These are phyloP conservation scores for Debaryomycetaceae sp. DNA, from an alignment of 1,139 yeast species.

Conservation along the genomic window DNA sequence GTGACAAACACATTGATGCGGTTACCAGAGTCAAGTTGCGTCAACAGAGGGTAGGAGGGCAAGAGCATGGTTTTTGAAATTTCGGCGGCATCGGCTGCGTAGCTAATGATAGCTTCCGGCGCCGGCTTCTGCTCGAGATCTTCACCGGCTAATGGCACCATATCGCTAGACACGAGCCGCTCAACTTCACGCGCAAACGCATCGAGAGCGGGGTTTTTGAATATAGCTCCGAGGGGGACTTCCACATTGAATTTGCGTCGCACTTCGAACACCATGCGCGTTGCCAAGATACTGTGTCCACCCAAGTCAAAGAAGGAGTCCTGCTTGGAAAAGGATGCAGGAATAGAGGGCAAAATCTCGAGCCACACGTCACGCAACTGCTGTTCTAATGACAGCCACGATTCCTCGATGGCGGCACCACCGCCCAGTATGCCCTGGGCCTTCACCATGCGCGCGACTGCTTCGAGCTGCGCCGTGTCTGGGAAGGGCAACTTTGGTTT, in stretches of 20 bases:
- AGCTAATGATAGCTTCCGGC: conserved; percentile 29
- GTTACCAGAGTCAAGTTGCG: conserved; percentile 18
- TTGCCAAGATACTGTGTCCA: conserved; percentile 94
- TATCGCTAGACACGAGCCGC: conserved; percentile 37
- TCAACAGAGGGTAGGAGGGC: conserved; percentile 21
- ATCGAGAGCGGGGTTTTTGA: conserved; percentile 77
- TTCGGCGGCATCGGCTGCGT: conserved; percentile 64
- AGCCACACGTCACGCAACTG: conserved; percentile 77
- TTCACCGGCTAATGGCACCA: conserved; percentile 29
- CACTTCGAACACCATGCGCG: conserved; percentile 90
- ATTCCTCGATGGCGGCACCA: conserved; percentile 26
- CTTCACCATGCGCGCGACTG: conserved; percentile 40
- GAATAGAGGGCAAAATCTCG: conserved; percentile 72
- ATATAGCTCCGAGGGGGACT: conserved; percentile 81
- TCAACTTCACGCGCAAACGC: conserved; percentile 69
- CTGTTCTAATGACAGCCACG: conserved; percentile 52
- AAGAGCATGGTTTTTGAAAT: conserved; percentile 39
- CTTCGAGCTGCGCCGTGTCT: conserved; percentile 69
- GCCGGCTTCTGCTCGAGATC: conserved; percentile 11
- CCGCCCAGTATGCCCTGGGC: conserved; percentile 6
- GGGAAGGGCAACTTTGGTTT: conserved; percentile 97
- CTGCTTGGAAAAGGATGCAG: conserved; percentile 60
- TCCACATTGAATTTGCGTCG: conserved; percentile 70
- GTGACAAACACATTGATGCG: conserved; percentile 70
- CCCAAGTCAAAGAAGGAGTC: conserved; percentile 97